Base-by-base conservation (phyloP, 148 eudicot species). In the Vaccinium macrocarpon region DNA sequence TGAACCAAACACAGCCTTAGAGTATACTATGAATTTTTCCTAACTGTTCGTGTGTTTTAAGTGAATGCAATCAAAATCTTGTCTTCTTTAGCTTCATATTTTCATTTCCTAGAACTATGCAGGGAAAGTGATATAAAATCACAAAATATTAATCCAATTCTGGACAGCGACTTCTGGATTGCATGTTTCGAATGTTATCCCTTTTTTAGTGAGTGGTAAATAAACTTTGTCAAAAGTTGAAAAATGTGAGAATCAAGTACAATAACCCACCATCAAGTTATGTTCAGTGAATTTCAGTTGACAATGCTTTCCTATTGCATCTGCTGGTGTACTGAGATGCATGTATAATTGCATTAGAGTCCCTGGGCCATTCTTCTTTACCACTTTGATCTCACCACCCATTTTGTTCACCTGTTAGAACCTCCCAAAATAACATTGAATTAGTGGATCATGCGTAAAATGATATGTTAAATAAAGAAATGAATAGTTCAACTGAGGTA, bases 371-470 rank as follows among this genome's bases (percentile, higher is more conserved):
- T 91, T 90, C 87, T 95, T 97, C 92, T 91, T 90, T 38, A 93
- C 89, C 68, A 97, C 97, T 88, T 91, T 93, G 82, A 97, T 97
- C 57, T 97, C 96, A 87, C 99, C 99, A 83, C 98, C 95, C 99
- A 97, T 97, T 89, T 97, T 90, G 80, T 92, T 90, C 21, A 97
- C 97, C 99, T 97, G 93, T 79, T 68, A 88, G 82, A 7, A 27
- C 1, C 72, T 50, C 21, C 51, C n/a, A 48, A 83, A n/a, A 71
- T 77, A 68, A 85, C 18, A 68, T 59, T 23, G 32, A 76, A 81
- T 13, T 77, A 9, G 16, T 55, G 76, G n/a, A 75, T 83, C 38
- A 32, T 21, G 49, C 48, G 32, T 76, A 23, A 73, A 71, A 5
- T 49, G 56, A 29, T n/a, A 5, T 62, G 49, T 42, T 19, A 50